These are phyloP conservation scores for Pseudotulostoma volvatum DNA, from an alignment of 495 filamentous ascomycete species.

Conservation along the genomic window DNA sequence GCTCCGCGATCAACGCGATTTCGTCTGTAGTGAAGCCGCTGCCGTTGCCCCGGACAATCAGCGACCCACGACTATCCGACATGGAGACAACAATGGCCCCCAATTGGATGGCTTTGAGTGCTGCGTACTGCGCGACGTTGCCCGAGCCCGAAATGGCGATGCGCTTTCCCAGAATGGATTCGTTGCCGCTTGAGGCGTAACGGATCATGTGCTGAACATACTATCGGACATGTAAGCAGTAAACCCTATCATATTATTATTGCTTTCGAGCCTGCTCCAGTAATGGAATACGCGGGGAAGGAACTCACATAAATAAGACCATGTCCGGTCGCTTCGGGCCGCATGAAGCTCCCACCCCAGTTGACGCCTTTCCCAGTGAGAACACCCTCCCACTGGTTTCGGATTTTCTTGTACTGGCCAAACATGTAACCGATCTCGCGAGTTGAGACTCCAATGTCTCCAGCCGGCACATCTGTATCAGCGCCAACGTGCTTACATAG, in stretches of 20 bases:
- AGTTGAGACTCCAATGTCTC: constrained; percentile 82
- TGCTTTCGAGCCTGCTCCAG: no score
- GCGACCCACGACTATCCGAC: constrained; percentile 76
- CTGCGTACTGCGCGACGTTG: constrained; percentile 96
- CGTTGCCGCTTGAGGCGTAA: constrained; percentile 62
- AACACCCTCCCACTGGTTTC: constrained; percentile 85
- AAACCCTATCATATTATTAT: no score
- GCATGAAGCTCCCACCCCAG: constrained; percentile 90
- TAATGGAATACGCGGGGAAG: no score
- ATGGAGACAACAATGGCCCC: constrained; percentile 86
- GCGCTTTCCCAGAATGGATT: constrained; percentile 77
- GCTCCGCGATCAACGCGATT: constrained; percentile 53
- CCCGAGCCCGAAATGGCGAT: constrained; percentile 95
- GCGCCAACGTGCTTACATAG: constrained; percentile 90
- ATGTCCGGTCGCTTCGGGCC: constrained; percentile 93
- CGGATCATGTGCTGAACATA: constrained; percentile 95
- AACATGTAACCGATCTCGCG: constrained; percentile 93
- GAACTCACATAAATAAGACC: constrained; percentile 69
- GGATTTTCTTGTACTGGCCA: constrained; percentile 79
- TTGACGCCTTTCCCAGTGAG: constrained; percentile 85
- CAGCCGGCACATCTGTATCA: constrained; percentile 87
- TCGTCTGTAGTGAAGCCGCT: constrained; percentile 58
- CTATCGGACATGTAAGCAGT: constrained; percentile 5
- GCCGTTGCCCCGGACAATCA: constrained; percentile 50
- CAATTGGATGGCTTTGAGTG: constrained; percentile 91